Conservation (phyloP, 768 basidiomycete genomes). For the Mycena polygramma region DNA sequence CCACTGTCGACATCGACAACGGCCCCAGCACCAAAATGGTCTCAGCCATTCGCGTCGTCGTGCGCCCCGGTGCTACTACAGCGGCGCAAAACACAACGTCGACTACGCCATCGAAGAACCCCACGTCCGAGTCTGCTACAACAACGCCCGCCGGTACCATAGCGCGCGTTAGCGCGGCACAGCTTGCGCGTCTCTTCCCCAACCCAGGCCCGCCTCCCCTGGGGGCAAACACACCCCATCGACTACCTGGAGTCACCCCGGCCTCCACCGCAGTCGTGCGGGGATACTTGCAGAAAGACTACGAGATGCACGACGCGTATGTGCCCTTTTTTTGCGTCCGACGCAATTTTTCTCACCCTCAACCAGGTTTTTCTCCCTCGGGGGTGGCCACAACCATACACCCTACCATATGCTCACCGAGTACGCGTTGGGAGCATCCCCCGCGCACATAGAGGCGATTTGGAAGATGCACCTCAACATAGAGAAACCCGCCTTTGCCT, state of each 20-base stretch:
- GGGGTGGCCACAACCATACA: conserved; percentile 56
- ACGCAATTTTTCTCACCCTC: conserved; percentile 48
- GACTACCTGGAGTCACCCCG: conserved; percentile 50
- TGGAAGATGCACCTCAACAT: conserved; percentile 54
- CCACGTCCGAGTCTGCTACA: conserved; percentile 14
- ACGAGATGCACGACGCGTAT: conserved; percentile 57
- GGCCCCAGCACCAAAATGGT: conserved; percentile 19
- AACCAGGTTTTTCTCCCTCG: conserved; percentile 23
- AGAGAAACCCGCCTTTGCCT: conserved; percentile 53
- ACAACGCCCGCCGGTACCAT: conserved; percentile 19
- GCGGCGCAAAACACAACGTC: conserved; percentile 8
- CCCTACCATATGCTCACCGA: conserved; percentile 70
- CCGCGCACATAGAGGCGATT: conserved; percentile 50
- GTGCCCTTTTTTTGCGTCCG: conserved; percentile 50
- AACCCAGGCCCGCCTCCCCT: conserved; percentile 15
- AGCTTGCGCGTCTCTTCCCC: conserved; percentile 17
- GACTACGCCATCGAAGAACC: conserved; percentile 2
- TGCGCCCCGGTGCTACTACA: conserved; percentile 6
- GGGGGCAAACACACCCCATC: conserved; percentile 43
- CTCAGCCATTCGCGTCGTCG: conserved; percentile 21
- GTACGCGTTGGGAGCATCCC: conserved; percentile 70
- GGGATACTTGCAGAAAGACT: conserved; percentile 62
- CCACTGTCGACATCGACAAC: conserved; percentile 18
- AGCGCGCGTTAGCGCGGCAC: conserved; percentile 14
- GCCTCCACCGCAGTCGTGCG: conserved; percentile 56